Percentiles rank a stretch among this genome's conserved stretches.
Evolutionary conservation across 2,329 filamentous ascomycete genomes (phyloP).

Genomic region (Drechslera avenae): DNA sequence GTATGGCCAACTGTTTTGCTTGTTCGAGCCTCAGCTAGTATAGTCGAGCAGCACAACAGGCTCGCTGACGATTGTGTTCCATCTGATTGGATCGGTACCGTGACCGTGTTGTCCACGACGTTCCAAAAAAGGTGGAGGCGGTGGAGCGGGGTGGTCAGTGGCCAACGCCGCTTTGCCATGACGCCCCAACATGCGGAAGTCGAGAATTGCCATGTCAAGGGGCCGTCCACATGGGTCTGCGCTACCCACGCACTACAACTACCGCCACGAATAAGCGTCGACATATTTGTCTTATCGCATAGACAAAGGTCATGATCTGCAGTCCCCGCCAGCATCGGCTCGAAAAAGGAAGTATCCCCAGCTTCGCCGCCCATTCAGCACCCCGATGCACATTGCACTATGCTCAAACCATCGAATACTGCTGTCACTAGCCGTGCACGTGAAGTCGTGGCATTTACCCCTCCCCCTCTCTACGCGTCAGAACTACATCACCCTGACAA

Average conservation of each 20-base stretch:
- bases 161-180: constrained; percentile 14
- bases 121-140: neutral
- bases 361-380: neutral
- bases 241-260: neutral
- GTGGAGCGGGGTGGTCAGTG: constrained; percentile 4
- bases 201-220: neutral
- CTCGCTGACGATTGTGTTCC: neutral
- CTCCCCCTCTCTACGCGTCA: constrained; percentile 20
- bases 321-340: neutral
- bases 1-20: neutral
- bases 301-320: neutral
- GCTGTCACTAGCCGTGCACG: neutral
- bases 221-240: neutral
- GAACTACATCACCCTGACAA: constrained; percentile 28
- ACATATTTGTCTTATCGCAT: neutral
- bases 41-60: neutral
- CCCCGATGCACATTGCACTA: neutral
- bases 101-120: neutral
- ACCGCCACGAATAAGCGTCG: neutral
- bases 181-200: constrained; percentile 8
- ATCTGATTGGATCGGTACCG: neutral
- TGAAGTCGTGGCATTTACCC: constrained; percentile 3
- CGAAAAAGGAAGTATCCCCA: neutral
- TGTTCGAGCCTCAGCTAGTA: neutral
- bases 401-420: neutral